These are phyloP conservation scores for Debaryomyces nepalensis DNA, from an alignment of 1,139 yeast genomes.

Conservation along the genomic window DNA sequence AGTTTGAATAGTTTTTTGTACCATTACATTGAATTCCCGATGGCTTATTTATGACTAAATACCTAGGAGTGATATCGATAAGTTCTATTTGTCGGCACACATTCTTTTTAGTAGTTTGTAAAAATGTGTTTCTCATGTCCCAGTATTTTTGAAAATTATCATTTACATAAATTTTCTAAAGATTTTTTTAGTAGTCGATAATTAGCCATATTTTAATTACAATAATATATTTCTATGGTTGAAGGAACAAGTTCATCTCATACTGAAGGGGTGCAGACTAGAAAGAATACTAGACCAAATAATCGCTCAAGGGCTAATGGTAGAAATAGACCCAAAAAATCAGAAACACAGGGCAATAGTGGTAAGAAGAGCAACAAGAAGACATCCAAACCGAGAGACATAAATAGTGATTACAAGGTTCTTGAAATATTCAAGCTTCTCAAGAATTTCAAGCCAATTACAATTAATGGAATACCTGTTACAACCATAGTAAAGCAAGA, in stretches of 20 bases:
- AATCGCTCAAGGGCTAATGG: conserved; percentile 3
- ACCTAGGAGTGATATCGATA: conserved; percentile 24
- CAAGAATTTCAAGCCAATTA: conserved; percentile 33
- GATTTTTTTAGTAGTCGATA: neutral
- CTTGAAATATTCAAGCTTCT: conserved; percentile 34
- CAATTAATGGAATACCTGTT: conserved; percentile 38
- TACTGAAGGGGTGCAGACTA: neutral
- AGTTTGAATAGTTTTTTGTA: conserved; percentile 11
- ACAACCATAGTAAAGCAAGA: conserved; percentile 24
- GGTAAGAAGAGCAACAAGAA: conserved; percentile 11
- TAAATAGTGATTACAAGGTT: conserved; percentile 18
- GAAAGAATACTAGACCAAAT: neutral
- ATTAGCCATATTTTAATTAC: neutral
- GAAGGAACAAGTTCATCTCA: conserved; percentile 2
- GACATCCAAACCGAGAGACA: neutral
- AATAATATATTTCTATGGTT: conserved; percentile 1
- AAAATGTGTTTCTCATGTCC: conserved; percentile 1
- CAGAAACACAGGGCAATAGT: neutral
- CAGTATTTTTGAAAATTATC: conserved; percentile 1
- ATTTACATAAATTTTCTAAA: neutral
- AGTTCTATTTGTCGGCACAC: conserved; percentile 15
- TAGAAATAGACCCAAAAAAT: conserved; percentile 1
- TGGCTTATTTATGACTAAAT: conserved; percentile 28
- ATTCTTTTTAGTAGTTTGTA: neutral
- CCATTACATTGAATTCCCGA: conserved; percentile 28